Evolutionary conservation across 2,329 filamentous ascomycete genomes (phyloP), one percentile per base, ranked within the genome.

Genomic region (Juglanconis oblonga): DNA sequence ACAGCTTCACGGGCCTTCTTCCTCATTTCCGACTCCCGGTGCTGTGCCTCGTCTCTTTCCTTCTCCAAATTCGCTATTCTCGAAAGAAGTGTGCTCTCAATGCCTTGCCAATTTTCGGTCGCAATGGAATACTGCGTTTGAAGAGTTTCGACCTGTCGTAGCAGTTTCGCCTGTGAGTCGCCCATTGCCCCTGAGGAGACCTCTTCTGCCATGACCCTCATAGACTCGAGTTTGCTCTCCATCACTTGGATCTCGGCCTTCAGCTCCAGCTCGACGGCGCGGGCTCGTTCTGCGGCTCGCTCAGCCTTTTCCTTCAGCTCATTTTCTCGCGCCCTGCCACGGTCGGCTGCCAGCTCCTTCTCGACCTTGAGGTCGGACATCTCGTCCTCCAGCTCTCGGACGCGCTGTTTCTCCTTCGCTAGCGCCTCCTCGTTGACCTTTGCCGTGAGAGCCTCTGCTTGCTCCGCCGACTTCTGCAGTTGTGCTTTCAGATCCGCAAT

Each of bases 61-160:
- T 90, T 95, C 72, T 99, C 95, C 9, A 98, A 79, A 53, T 80
- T 88, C 4, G 87, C 82, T 10, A 95, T 82, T 59, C 93, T 86
- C 29, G 91, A 86, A 54, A 94, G 83, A 36, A 99, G 76, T 2
- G 91, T 96, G 9, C 90, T 86, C 73, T 99, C 94, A 63, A 99
- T 96, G 0, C 92, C 91, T 71, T 97, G 93, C 95, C 96, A 99
- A 68, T 99, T 99, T 70, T 96, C 92, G 66, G 91, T 95, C 1
- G 95, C 95, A 57, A 96, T 87, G 1, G 92, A 87, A 74, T 99
- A 97, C 72, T 99, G 96, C 6, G 91, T 95, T 74, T 99, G 95
- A 42, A 99, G 77, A 0, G 91, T 97, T 77, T 99, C 95, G 57
- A 99, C 90, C 74, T 99, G 96, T 45, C 95, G 87, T 48, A 98